Evolutionary conservation across 306 rosid species (phyloP).

Genomic region (Pachyrhizus erosus): DNA sequence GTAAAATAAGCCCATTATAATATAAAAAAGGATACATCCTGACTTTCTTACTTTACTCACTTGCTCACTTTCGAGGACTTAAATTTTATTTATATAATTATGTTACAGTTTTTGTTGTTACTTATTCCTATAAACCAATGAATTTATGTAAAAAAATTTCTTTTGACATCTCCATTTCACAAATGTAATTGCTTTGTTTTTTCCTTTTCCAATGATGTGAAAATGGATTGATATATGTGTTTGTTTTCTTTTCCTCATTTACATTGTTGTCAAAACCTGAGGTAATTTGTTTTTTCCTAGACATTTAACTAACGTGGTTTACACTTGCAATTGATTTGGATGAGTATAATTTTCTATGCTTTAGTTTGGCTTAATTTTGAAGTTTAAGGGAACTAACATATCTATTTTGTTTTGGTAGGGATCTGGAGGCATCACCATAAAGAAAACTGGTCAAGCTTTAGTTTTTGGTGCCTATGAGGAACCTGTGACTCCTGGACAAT

Average conservation of each 20-base stretch:
- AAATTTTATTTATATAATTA: too few relatives aligned
- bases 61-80: background rate
- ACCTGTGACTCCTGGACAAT: slow-evolving; percentile 97
- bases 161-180: too few relatives aligned
- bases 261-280: too few relatives aligned
- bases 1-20: too few relatives aligned
- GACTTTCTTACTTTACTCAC: background rate
- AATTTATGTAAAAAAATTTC: too few relatives aligned
- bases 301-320: too few relatives aligned
- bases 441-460: slow-evolving; percentile 94
- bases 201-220: background rate
- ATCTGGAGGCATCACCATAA: slow-evolving; percentile 90
- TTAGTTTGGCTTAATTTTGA: background rate
- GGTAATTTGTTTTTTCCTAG: too few relatives aligned
- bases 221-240: too few relatives aligned
- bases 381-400: background rate
- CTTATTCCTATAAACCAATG: too few relatives aligned
- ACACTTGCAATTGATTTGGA: background rate
- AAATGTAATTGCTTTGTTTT: background rate
- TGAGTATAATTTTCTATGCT: background rate
- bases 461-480: slow-evolving; percentile 87
- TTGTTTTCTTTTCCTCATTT: too few relatives aligned
- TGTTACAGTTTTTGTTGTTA: background rate
- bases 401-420: slow-evolving; percentile 53
- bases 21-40: background rate